A percentile compares a stretch with the other conserved stretches of the same genome.
Evolutionary conservation across 2,329 filamentous ascomycete species (phyloP).

Genomic region (Cladosporium cucumerinum): DNA sequence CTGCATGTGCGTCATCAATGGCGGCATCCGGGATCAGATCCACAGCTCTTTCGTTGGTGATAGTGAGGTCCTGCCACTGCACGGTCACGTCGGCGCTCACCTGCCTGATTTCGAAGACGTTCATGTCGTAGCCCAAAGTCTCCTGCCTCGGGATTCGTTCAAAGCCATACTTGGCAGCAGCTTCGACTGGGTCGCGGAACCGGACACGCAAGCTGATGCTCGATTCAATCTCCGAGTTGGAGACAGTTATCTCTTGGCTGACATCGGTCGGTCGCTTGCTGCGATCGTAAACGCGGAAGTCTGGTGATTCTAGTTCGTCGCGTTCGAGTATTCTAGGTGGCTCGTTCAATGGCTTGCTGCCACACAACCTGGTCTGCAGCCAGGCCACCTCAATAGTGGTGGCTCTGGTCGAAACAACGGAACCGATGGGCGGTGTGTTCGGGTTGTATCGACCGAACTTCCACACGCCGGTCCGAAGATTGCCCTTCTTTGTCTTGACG

Average conservation of each 20-base stretch:
- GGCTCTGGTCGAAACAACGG: constrained; percentile 51
- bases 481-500: constrained; percentile 51
- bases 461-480: constrained; percentile 52
- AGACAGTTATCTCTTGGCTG: constrained; percentile 24
- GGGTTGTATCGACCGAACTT: constrained; percentile 51
- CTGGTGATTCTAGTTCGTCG: constrained; percentile 42
- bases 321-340: constrained; percentile 30
- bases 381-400: constrained; percentile 50
- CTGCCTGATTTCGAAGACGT: constrained; percentile 52
- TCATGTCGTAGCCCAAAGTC: constrained; percentile 56
- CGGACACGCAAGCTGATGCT: constrained; percentile 41
- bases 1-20: constrained; percentile 53
- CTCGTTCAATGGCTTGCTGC: constrained; percentile 21
- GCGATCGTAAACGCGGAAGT: constrained; percentile 44
- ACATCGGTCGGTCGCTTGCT: background rate
- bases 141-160: constrained; percentile 45
- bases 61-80: constrained; percentile 57
- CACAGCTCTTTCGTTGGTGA: constrained; percentile 46
- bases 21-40: constrained; percentile 49
- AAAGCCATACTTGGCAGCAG: constrained; percentile 53
- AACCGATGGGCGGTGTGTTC: constrained; percentile 49
- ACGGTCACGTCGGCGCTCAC: constrained; percentile 51
- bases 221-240: constrained; percentile 34
- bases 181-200: constrained; percentile 53
- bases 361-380: constrained; percentile 43